phyloP scores from a whole-genome alignment of 2,329 filamentous ascomycete species.

The Colletotrichum caudatum region DNA sequence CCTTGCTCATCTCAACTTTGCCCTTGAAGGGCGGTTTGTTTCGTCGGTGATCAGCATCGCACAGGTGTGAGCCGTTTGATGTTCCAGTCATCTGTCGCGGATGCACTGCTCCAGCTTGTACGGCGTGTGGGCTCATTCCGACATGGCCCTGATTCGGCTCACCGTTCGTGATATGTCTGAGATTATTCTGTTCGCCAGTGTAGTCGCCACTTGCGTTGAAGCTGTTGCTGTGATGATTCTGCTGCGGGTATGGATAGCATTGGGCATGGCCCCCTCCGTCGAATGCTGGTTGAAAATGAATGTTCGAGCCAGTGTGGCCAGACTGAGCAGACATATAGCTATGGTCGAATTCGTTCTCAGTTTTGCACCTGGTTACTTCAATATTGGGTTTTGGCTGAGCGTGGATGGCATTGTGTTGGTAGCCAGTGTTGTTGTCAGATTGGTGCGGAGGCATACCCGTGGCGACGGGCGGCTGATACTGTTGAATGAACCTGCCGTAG shows the following conservation, averaged over 20 bases:
- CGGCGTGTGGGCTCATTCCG: background rate
- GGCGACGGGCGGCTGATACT: background rate
- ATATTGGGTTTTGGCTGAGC: background rate
- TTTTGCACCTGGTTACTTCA: background rate
- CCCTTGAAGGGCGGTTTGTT: background rate
- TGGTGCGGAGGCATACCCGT: background rate
- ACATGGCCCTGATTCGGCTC: too few relatives aligned
- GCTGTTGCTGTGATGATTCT: background rate
- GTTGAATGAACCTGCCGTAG: too few relatives aligned
- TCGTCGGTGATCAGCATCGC: background rate
- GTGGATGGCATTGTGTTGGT: background rate
- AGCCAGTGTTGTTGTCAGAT: background rate
- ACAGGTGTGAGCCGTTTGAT: background rate
- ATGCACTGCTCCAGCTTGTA: background rate
- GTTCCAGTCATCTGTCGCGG: background rate
- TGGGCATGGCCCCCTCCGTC: background rate
- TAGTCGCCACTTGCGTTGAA: background rate
- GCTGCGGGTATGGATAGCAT: background rate
- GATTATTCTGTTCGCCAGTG: background rate
- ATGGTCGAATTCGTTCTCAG: background rate
- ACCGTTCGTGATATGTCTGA: background rate
- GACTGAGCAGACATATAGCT: background rate
- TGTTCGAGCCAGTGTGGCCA: background rate
- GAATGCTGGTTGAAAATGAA: background rate
- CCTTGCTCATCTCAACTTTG: conserved; percentile 10